These are phyloP conservation scores for Orbilia javanica DNA, from an alignment of 2,329 filamentous ascomycete species.

Conservation along the genomic window DNA sequence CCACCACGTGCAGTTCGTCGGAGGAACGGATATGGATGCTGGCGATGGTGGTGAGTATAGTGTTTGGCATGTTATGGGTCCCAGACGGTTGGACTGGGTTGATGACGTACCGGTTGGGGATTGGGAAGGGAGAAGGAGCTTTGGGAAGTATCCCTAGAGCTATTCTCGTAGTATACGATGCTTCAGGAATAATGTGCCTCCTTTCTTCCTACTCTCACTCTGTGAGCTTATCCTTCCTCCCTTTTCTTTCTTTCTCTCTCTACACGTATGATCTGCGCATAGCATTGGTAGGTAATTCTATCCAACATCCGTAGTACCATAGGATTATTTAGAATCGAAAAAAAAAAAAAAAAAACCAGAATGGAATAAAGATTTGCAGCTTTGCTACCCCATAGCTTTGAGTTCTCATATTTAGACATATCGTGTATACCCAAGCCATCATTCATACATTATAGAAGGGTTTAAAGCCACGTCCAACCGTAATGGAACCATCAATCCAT, in stretches of 20 bases:
- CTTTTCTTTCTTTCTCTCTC: neutral
- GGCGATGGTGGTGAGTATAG: constrained; percentile 54
- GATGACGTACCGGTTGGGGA: constrained; percentile 32
- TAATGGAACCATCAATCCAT: no score
- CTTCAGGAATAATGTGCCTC: no score
- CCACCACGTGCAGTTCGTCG: constrained; percentile 60
- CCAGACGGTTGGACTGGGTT: constrained; percentile 58
- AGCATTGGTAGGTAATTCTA: neutral
- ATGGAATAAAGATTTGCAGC: neutral
- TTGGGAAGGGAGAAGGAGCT: constrained; percentile 25
- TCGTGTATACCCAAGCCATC: no score
- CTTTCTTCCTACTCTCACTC: neutral
- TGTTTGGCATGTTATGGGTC: constrained; percentile 60
- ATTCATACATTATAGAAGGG: no score
- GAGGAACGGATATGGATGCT: constrained; percentile 59
- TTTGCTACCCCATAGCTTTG: no score
- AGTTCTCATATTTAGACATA: no score
- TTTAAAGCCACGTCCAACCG: no score
- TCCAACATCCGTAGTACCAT: neutral
- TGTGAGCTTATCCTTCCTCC: no score
- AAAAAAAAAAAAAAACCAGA: neutral
- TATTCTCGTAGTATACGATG: no score
- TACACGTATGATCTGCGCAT: no score
- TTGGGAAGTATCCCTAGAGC: constrained; percentile 20
- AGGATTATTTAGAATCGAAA: neutral